phyloP scores from a whole-genome alignment of 345 rosid genomes.

The Citrus hindsii region DNA sequence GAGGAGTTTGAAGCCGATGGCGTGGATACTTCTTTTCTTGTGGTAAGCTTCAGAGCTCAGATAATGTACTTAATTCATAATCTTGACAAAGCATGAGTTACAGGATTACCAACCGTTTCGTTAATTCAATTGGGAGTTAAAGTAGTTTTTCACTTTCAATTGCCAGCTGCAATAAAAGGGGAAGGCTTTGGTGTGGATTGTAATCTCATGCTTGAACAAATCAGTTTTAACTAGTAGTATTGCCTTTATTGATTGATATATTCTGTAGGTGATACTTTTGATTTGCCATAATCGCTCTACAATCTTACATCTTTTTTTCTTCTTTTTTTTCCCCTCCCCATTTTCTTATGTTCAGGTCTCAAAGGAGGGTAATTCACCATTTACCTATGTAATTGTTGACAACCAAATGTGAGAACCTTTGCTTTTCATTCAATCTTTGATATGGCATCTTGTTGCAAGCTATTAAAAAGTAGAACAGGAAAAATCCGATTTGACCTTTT shows the following conservation, averaged over 20 bases:
- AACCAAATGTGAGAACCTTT: conserved; percentile 59
- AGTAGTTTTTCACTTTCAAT: neutral
- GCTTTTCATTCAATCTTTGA: neutral
- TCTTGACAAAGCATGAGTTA: neutral
- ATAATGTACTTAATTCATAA: neutral
- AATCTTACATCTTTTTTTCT: neutral
- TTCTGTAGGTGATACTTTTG: neutral
- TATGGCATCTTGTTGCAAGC: neutral
- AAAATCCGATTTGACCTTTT: neutral
- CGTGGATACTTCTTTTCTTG: conserved; percentile 58
- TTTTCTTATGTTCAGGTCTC: conserved; percentile 50
- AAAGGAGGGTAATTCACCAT: conserved; percentile 73
- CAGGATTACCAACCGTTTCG: neutral
- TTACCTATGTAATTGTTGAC: conserved; percentile 82
- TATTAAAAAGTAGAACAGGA: neutral
- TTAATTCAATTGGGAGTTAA: neutral
- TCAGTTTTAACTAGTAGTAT: neutral
- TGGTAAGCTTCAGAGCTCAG: conserved; percentile 33
- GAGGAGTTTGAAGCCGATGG: conserved; percentile 59
- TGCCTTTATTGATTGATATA: neutral
- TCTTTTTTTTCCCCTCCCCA: neutral
- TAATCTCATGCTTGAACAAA: neutral
- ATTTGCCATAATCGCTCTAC: neutral
- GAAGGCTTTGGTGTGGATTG: neutral
- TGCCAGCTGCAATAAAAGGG: neutral